Evolutionary conservation across 495 filamentous ascomycete genomes (phyloP).

Genomic region (Aspergillus sparsus): DNA sequence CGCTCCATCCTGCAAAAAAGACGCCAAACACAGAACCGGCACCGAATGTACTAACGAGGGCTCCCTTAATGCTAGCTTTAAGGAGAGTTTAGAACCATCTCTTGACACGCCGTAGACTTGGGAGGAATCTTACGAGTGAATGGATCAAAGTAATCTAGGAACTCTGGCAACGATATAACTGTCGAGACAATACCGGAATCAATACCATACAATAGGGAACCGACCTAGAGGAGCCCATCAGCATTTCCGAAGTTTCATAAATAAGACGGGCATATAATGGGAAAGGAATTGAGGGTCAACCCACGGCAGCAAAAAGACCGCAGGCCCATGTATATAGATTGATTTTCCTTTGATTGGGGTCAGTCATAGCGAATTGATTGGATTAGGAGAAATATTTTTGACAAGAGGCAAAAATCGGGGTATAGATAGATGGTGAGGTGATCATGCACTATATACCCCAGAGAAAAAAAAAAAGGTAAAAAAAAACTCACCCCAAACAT

Average conservation of each 20-base stretch:
- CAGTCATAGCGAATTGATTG: not conserved
- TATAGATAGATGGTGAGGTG: no score
- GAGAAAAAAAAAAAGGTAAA: not conserved
- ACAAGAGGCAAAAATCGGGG: not conserved
- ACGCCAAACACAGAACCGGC: conserved; percentile 15
- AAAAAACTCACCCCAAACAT: no score
- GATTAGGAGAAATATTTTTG: not conserved
- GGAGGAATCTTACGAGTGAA: conserved; percentile 8
- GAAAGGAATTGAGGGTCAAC: not conserved
- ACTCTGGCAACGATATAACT: conserved; percentile 9
- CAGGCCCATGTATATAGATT: conserved; percentile 17
- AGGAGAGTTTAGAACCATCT: not conserved
- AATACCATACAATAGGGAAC: conserved; percentile 16
- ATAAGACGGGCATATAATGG: not conserved
- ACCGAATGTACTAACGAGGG: conserved; percentile 12
- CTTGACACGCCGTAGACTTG: not conserved
- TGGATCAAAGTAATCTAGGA: conserved; percentile 12
- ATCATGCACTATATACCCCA: not conserved
- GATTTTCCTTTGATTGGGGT: not conserved
- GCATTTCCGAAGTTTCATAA: not conserved
- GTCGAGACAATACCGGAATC: conserved; percentile 17
- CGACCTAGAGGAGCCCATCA: conserved; percentile 1
- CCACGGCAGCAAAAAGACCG: conserved; percentile 13
- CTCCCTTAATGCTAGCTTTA: conserved; percentile 11
- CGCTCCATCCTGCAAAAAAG: conserved; percentile 18